Evolutionary conservation across 192 early-diverging fungal genomes (phyloP).

Genomic region (Umbelopsis isabellina): DNA sequence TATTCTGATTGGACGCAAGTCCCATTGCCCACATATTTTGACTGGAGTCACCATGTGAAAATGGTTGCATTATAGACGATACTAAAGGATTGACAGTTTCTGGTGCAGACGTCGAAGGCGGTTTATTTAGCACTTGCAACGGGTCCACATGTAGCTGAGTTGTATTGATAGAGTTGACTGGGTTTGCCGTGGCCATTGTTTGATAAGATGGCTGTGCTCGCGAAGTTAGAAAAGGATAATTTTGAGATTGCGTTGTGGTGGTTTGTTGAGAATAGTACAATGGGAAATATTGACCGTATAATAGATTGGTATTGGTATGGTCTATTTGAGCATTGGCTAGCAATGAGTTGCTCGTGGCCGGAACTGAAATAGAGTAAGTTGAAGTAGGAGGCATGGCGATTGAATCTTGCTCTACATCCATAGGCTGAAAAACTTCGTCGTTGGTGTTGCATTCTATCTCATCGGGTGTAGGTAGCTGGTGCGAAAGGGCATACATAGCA

Average conservation of each 20-base stretch:
- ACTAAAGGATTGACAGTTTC: not conserved
- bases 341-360: not conserved
- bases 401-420: slow-evolving; percentile 10
- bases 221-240: not conserved
- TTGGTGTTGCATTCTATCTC: not conserved
- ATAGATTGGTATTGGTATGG: not conserved
- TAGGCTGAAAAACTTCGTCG: slow-evolving; percentile 1
- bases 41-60: not conserved
- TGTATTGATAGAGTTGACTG: not conserved
- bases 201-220: not conserved
- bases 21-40: not conserved
- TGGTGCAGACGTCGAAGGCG: not conserved
- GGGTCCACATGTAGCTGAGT: slow-evolving; percentile 11
- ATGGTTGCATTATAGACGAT: not conserved
- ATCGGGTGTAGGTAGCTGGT: slow-evolving; percentile 15
- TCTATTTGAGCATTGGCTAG: slow-evolving; percentile 11
- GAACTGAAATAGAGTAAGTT: not conserved
- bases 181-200: not conserved
- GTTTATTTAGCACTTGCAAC: slow-evolving; percentile 3
- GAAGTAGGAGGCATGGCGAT: not conserved
- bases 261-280: slow-evolving; percentile 7
- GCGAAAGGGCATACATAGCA: slow-evolving; percentile 9
- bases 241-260: not conserved
- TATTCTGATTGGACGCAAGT: not conserved
- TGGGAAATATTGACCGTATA: not conserved